phyloP scores from a whole-genome alignment of 2,329 filamentous ascomycete species.

The Gaeumannomyces tritici region DNA sequence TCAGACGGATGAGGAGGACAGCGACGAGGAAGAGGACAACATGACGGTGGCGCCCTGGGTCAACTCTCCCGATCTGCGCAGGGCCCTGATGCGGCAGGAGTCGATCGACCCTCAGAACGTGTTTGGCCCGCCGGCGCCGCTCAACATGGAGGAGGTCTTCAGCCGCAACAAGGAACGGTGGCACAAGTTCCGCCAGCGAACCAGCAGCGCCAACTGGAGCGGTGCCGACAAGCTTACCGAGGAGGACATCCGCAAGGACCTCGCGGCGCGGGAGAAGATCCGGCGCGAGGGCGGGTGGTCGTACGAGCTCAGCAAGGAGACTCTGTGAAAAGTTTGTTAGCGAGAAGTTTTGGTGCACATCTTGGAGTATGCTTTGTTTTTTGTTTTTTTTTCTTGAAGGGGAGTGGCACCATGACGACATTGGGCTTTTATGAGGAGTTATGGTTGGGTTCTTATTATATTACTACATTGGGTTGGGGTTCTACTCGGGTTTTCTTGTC shows the following conservation, averaged over 20 bases:
- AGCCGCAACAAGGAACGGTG: conserved; percentile 76
- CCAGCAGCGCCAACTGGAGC: conserved; percentile 92
- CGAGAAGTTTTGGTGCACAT: neutral
- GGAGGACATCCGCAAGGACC: conserved; percentile 75
- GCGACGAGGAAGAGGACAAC: conserved; percentile 41
- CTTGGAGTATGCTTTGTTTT: neutral
- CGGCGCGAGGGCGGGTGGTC: conserved; percentile 79
- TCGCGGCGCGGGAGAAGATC: conserved; percentile 69
- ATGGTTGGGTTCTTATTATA: neutral
- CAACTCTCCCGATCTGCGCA: conserved; percentile 72
- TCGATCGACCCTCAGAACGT: conserved; percentile 73
- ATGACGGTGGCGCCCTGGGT: conserved; percentile 68
- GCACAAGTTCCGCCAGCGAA: conserved; percentile 82
- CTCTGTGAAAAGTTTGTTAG: neutral
- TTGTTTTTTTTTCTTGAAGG: neutral
- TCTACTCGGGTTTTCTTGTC: too few relatives aligned
- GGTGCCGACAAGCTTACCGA: conserved; percentile 73
- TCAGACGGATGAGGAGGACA: conserved; percentile 83
- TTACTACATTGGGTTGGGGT: neutral
- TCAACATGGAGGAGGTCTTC: conserved; percentile 97
- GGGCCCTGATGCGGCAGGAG: conserved; percentile 72
- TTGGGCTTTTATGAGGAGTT: neutral
- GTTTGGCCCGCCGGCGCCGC: conserved; percentile 78
- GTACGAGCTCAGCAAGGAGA: conserved; percentile 46
- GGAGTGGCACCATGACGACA: neutral